A percentile compares a stretch with the other conserved stretches of the same genome.
These are phyloP conservation scores for Colletotrichum eremochloae DNA, from an alignment of 2,329 filamentous ascomycete genomes.

Conservation along the genomic window DNA sequence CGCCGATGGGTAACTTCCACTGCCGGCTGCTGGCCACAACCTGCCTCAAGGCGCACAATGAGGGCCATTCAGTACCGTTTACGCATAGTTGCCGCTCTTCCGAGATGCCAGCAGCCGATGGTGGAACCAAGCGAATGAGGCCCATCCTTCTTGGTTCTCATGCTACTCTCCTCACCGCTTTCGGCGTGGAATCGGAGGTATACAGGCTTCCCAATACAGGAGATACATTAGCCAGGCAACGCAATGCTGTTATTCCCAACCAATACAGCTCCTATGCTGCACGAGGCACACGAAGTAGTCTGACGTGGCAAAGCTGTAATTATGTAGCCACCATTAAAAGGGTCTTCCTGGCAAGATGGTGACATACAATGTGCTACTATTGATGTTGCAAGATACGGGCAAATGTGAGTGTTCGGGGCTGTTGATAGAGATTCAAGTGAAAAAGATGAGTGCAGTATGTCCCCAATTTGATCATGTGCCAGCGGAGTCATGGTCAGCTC, in stretches of 20 bases:
- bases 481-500: too few relatives aligned
- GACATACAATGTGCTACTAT: background rate
- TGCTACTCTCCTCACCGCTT: conserved; percentile 24
- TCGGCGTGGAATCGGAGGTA: background rate
- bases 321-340: background rate
- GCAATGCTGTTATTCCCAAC: background rate
- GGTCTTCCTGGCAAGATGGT: too few relatives aligned
- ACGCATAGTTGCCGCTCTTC: conserved; percentile 22
- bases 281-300: background rate
- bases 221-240: conserved; percentile 1
- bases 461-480: too few relatives aligned
- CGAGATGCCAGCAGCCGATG: conserved; percentile 25
- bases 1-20: background rate
- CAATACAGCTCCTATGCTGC: background rate
- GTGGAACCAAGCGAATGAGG: background rate
- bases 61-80: conserved; percentile 7
- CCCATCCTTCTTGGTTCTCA: background rate
- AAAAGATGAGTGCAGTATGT: background rate
- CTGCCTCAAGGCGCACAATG: conserved; percentile 4
- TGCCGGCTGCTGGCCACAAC: conserved; percentile 6
- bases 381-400: background rate
- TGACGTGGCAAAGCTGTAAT: conserved; percentile 15
- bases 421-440: background rate
- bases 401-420: background rate
- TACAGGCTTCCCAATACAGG: background rate